Evolutionary conservation across 768 basidiomycete genomes (phyloP).

Genomic region (Trametes elegans): DNA sequence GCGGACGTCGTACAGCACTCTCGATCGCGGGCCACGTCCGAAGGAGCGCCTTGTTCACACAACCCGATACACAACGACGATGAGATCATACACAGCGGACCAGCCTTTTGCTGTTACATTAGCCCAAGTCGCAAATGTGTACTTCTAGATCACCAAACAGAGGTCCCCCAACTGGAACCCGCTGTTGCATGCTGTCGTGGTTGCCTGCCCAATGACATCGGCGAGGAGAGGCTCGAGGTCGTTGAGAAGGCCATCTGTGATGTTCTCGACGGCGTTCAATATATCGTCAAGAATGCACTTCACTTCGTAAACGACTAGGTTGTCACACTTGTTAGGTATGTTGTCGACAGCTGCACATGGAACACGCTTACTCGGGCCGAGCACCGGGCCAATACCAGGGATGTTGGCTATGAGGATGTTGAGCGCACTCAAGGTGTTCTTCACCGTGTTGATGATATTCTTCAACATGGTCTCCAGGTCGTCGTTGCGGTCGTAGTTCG

Average conservation of each 20-base stretch:
- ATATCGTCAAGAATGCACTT: slow-evolving; percentile 58
- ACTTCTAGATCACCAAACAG: slow-evolving; percentile 17
- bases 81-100: slow-evolving; percentile 15
- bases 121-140: neutral
- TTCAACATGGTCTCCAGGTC: slow-evolving; percentile 50
- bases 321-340: neutral
- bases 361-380: slow-evolving; percentile 53
- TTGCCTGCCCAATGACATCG: slow-evolving; percentile 25
- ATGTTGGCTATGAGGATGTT: slow-evolving; percentile 35
- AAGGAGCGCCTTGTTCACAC: too few relatives aligned
- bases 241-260: slow-evolving; percentile 41
- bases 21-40: too few relatives aligned
- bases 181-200: slow-evolving; percentile 22
- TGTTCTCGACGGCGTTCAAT: slow-evolving; percentile 47
- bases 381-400: slow-evolving; percentile 46
- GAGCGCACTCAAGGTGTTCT: slow-evolving; percentile 40
- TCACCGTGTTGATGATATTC: slow-evolving; percentile 45
- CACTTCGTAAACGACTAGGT: slow-evolving; percentile 53
- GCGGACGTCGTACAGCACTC: too few relatives aligned
- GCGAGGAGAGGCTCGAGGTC: slow-evolving; percentile 37
- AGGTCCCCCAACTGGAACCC: slow-evolving; percentile 25
- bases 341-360: neutral
- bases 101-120: slow-evolving; percentile 7
- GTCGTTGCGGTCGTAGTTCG: slow-evolving; percentile 45
- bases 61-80: neutral